Evolutionary conservation across 2,329 filamentous ascomycete species (phyloP).

Genomic region (Bipolaris oryzae): DNA sequence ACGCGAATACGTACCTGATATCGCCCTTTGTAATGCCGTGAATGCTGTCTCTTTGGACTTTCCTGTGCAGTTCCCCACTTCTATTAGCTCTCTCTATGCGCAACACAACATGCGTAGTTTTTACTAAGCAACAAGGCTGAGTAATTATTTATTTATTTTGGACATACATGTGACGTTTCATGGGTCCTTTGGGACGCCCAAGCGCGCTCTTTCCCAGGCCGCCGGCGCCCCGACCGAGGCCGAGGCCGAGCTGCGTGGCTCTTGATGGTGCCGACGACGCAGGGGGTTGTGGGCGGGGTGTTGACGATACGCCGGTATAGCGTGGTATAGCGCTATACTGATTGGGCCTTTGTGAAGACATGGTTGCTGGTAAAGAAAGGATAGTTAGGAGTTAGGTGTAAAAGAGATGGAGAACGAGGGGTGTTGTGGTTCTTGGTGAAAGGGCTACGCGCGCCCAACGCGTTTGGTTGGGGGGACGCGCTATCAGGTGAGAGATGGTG

Average conservation of each 20-base stretch:
- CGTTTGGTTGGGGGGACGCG: constrained; percentile 21
- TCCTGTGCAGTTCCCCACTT: constrained; percentile 22
- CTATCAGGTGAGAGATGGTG: constrained; percentile 19
- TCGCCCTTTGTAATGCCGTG: constrained; percentile 43
- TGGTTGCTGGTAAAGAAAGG: background rate
- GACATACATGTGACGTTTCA: constrained; percentile 40
- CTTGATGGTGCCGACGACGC: constrained; percentile 14
- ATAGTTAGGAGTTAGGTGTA: background rate
- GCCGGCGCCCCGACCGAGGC: constrained; percentile 24
- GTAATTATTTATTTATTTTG: no score
- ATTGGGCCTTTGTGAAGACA: background rate
- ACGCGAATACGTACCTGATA: no score
- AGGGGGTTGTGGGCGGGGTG: background rate
- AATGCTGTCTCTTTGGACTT: constrained; percentile 42
- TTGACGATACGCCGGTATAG: constrained; percentile 6
- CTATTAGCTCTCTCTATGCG: no score
- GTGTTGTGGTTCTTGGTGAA: background rate
- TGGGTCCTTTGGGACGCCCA: background rate
- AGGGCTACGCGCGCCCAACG: constrained; percentile 11
- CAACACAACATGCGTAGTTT: no score
- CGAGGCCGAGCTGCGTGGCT: constrained; percentile 22
- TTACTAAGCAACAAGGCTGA: background rate
- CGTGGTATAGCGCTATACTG: background rate
- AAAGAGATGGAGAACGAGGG: no score
- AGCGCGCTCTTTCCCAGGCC: constrained; percentile 14